Evolutionary conservation across 768 basidiomycete species (phyloP), one percentile per base, ranked within the genome.

Genomic region (Macrocybe gigantea): DNA sequence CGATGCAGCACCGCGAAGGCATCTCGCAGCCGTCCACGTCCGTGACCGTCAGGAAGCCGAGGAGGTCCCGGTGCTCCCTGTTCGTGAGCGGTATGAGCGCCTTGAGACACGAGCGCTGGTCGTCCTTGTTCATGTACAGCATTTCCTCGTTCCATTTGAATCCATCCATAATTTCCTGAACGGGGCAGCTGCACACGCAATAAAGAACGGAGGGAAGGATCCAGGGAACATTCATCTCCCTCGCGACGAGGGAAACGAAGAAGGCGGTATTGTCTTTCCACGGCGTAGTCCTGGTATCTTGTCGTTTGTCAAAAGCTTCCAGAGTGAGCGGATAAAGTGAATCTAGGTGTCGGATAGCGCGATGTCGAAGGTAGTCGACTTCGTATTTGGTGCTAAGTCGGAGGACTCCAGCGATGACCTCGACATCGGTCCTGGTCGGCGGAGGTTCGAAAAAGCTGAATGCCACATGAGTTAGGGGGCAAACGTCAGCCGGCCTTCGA

Each of bases 351-450:
- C 52, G 50, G 29, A 71, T 51, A 5, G 67, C 65, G 33, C 69
- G 65, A 3, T 48, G 52, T 8, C 62, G 63, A 33, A 71, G 65
- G 49, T 59, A 64, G 39, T 52, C 56, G 5, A 68, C 66, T 49
- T 71, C 63, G 56, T 71, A 71, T 58, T 71, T 73, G 13, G 61
- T 59, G 41, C 64, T 62, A 48, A 73, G 57, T 2, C 67, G 64
- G 13, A 71, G 60, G n/a, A 72, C 58, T 33, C 64, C 61, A 12
- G 64, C 60, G 5, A 69, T 57, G 45, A 66, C 62, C 11, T 43
- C 47, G 37, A 67, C 55, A 29, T 60, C 52, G 10, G 69, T 68
- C 11, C 43, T 56, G 1, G 60, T 44, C 5, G 68, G 66, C 7
- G 67, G 65, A 14, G 68, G 63, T 50, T 64, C 65, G 33, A 68